A percentile compares a stretch with the other conserved stretches of the same genome.
These are phyloP conservation scores for Graphilbum fragrans DNA, from an alignment of 2,329 filamentous ascomycete species.

Conservation along the genomic window DNA sequence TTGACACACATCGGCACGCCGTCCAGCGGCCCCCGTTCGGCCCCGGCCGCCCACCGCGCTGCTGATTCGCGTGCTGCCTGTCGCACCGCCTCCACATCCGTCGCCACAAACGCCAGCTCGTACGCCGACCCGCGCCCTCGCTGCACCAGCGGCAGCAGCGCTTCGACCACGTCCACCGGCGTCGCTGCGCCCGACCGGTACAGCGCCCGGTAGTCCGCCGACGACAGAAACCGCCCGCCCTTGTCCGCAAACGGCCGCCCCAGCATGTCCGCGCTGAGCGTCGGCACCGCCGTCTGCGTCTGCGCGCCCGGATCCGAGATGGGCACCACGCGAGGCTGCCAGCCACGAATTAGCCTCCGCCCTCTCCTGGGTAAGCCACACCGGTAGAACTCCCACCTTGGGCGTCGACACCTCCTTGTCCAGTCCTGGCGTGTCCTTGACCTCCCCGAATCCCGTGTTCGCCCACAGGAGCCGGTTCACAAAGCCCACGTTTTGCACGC, in stretches of 20 bases:
- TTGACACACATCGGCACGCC: conserved; percentile 77
- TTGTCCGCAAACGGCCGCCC: conserved; percentile 23
- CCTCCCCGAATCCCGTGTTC: conserved; percentile 46
- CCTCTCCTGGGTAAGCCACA: too few species aligned
- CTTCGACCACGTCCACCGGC: conserved; percentile 58
- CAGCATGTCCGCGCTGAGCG: conserved; percentile 28
- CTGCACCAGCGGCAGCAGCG: conserved; percentile 58
- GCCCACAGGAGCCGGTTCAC: conserved; percentile 57
- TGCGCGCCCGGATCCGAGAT: background rate
- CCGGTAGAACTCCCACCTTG: conserved; percentile 25
- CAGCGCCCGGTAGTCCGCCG: conserved; percentile 63
- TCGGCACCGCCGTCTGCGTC: conserved; percentile 17
- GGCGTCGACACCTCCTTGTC: conserved; percentile 30
- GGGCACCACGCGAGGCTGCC: conserved; percentile 1
- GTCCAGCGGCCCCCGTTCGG: conserved; percentile 58
- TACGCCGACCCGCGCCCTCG: conserved; percentile 45
- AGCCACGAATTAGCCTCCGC: too few species aligned
- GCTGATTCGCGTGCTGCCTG: conserved; percentile 63
- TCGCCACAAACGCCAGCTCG: conserved; percentile 61
- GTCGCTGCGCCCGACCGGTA: conserved; percentile 61
- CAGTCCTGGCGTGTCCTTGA: conserved; percentile 34
- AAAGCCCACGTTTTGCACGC: conserved; percentile 42
- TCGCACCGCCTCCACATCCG: conserved; percentile 47
- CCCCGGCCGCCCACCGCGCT: conserved; percentile 54
- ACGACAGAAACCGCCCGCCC: conserved; percentile 54